Conservation (phyloP, 371 early-diverging fungal species). For the Lichtheimia hyalospora region DNA sequence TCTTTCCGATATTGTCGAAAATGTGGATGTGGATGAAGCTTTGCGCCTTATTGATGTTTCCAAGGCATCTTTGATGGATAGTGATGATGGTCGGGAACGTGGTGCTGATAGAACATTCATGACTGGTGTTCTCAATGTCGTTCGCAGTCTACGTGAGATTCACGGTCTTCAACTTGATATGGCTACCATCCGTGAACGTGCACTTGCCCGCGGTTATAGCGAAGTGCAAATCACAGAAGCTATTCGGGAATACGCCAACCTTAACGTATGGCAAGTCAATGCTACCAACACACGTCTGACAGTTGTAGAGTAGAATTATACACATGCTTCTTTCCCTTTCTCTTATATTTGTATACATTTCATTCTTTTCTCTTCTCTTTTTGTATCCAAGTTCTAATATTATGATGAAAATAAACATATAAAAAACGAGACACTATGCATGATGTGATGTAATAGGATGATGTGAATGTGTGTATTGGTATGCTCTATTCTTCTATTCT, state of each 20-base stretch:
- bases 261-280: slow-evolving; percentile 77
- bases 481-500: slow-evolving; percentile 35
- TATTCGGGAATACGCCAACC: slow-evolving; percentile 67
- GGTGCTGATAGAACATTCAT: slow-evolving; percentile 43
- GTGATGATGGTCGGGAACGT: slow-evolving; percentile 34
- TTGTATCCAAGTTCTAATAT: background rate
- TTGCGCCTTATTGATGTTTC: slow-evolving; percentile 89
- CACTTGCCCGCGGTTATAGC: slow-evolving; percentile 75
- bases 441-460: background rate
- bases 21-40: slow-evolving; percentile 94
- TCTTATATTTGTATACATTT: slow-evolving; percentile 5
- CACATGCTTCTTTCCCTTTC: background rate
- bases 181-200: slow-evolving; percentile 64
- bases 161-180: slow-evolving; percentile 31
- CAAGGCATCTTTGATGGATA: slow-evolving; percentile 64
- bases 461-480: background rate
- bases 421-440: background rate
- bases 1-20: slow-evolving; percentile 74
- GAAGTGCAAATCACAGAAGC: slow-evolving; percentile 73
- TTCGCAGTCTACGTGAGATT: slow-evolving; percentile 37
- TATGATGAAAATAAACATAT: slow-evolving; percentile 2
- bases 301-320: slow-evolving; percentile 37
- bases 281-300: slow-evolving; percentile 63
- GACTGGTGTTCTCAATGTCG: slow-evolving; percentile 65
- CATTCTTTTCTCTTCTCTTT: slow-evolving; percentile 2